A percentile compares a stretch with the other conserved stretches of the same genome.
Evolutionary conservation across 768 basidiomycete species (phyloP).

Genomic region (Xerocomus brunneocitrinus): DNA sequence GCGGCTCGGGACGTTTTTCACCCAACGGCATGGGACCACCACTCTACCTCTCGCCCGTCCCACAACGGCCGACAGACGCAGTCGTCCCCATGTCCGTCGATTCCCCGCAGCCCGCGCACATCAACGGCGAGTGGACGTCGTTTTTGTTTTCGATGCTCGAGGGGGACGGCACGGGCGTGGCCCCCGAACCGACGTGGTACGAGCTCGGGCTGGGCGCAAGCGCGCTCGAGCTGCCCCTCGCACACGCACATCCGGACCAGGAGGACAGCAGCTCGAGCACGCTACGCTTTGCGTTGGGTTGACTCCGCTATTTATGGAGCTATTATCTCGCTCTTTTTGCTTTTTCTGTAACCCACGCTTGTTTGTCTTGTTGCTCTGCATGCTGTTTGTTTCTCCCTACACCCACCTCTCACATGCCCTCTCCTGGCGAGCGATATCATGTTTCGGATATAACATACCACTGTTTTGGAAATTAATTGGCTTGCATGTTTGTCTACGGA

Average conservation of each 20-base stretch:
- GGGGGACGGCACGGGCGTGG: constrained; percentile 22
- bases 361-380: background rate
- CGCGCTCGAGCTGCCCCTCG: constrained; percentile 13
- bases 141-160: constrained; percentile 33
- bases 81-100: constrained; percentile 24
- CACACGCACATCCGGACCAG: constrained; percentile 1
- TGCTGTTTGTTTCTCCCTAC: background rate
- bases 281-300: constrained; percentile 29
- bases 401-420: background rate
- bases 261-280: constrained; percentile 29
- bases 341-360: background rate
- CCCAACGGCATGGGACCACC: constrained; percentile 21
- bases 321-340: constrained; percentile 13
- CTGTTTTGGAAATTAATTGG: constrained; percentile 3
- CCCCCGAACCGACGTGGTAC: constrained; percentile 25
- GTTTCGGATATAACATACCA: background rate
- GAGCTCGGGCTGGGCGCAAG: constrained; percentile 23
- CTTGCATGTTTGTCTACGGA: background rate
- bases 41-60: constrained; percentile 23
- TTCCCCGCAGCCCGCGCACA: constrained; percentile 3
- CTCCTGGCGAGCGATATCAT: constrained; percentile 14
- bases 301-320: constrained; percentile 26
- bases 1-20: constrained; percentile 17
- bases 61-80: constrained; percentile 16
- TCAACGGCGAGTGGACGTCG: constrained; percentile 30